Conservation (phyloP, 139 green algal species). For the Haematococcus sp. region DNA sequence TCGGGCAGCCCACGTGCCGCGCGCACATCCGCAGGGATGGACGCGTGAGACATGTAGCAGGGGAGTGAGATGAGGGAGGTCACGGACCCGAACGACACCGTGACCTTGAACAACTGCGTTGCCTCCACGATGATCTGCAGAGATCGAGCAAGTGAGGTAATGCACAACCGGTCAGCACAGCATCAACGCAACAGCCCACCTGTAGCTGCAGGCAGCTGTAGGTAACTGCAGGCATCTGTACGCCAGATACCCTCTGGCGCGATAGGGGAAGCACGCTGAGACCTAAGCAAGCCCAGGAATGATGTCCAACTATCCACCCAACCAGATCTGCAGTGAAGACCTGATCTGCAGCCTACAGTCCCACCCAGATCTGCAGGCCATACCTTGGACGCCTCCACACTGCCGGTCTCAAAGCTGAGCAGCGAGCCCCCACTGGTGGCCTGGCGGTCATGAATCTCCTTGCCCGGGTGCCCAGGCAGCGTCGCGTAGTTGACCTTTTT, state of each 20-base stretch:
- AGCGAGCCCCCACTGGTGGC: slow-evolving; percentile 68
- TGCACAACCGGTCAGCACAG: no score
- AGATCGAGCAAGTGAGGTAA: neutral
- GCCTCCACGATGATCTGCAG: slow-evolving; percentile 71
- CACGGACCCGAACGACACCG: slow-evolving; percentile 92
- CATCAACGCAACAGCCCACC: no score
- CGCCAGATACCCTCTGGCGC: no score
- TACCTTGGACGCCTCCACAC: slow-evolving; percentile 58
- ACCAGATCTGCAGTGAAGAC: no score
- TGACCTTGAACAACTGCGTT: slow-evolving; percentile 88
- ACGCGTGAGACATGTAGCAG: slow-evolving; percentile 98
- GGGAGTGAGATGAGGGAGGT: slow-evolving; percentile 88
- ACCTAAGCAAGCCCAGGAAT: no score
- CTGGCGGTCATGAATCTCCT: slow-evolving; percentile 62
- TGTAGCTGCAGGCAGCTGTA: neutral
- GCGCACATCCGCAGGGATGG: slow-evolving; percentile 80
- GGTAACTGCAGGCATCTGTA: neutral
- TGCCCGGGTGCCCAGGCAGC: slow-evolving; percentile 51
- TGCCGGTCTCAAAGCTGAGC: slow-evolving; percentile 83
- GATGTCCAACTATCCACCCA: no score
- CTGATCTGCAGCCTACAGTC: neutral
- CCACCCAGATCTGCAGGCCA: neutral
- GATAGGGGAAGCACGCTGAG: no score
- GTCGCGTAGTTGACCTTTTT: slow-evolving; percentile 89
- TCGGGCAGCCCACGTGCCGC: slow-evolving; percentile 88